Evolutionary conservation across 495 filamentous ascomycete species (phyloP).

Genomic region (Penicillium roqueforti): DNA sequence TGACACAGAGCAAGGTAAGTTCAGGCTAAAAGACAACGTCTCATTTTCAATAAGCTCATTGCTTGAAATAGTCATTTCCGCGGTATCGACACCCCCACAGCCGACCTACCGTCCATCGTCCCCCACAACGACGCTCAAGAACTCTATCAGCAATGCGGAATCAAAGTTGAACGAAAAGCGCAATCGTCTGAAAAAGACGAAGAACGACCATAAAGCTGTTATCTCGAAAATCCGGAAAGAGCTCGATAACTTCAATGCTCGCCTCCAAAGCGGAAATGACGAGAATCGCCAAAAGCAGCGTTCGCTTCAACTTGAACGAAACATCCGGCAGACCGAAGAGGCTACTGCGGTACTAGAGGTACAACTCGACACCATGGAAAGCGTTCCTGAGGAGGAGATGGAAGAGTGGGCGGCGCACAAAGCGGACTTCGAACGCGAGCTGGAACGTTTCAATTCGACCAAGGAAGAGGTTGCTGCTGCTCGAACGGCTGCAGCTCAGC

Average conservation of each 20-base stretch:
- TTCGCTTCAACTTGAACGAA: constrained; percentile 69
- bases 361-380: constrained; percentile 63
- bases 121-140: constrained; percentile 83
- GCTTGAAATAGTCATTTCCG: constrained; percentile 33
- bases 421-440: constrained; percentile 57
- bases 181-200: constrained; percentile 65
- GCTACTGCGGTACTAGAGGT: constrained; percentile 55
- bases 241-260: constrained; percentile 68
- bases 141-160: constrained; percentile 78
- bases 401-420: constrained; percentile 59
- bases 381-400: constrained; percentile 63
- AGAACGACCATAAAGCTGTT: constrained; percentile 74
- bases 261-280: constrained; percentile 65
- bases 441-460: constrained; percentile 56
- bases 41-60: constrained; percentile 5
- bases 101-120: constrained; percentile 72
- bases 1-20: constrained; percentile 59
- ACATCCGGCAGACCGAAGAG: constrained; percentile 80
- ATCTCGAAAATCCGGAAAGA: constrained; percentile 71
- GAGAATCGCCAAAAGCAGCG: constrained; percentile 82
- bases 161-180: constrained; percentile 72
- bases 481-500: constrained; percentile 60
- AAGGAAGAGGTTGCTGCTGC: constrained; percentile 57
- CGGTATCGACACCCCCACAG: constrained; percentile 43
- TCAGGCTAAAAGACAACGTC: not conserved